These are phyloP conservation scores for Aureobasidium zeae DNA, from an alignment of 2,329 filamentous ascomycete genomes.

Conservation along the genomic window DNA sequence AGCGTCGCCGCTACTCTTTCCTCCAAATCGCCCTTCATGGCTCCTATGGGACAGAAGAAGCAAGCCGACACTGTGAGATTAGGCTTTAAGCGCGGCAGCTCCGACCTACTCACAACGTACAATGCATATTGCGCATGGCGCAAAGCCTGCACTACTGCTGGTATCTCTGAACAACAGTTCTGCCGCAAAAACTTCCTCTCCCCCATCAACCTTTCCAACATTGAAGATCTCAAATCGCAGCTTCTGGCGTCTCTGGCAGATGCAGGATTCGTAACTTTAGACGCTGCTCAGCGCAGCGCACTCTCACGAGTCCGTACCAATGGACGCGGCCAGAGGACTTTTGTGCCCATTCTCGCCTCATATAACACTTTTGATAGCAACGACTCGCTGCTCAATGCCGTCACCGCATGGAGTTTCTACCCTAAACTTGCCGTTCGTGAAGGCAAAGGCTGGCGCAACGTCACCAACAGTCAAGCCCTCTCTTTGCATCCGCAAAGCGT, in stretches of 20 bases:
- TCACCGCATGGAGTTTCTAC: conserved; percentile 92
- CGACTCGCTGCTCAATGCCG: conserved; percentile 66
- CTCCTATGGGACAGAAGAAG: conserved; percentile 71
- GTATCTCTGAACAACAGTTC: conserved; percentile 72
- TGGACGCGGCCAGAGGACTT: conserved; percentile 55
- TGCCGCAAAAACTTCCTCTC: conserved; percentile 92
- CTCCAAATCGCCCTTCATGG: conserved; percentile 87
- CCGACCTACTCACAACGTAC: conserved; percentile 84
- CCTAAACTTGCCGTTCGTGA: conserved; percentile 82
- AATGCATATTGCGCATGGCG: conserved; percentile 91
- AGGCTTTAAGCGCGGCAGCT: conserved; percentile 75
- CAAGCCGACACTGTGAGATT: conserved; percentile 73
- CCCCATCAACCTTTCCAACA: conserved; percentile 77
- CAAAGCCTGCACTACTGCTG: conserved; percentile 61
- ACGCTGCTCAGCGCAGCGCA: conserved; percentile 58
- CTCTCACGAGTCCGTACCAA: conserved; percentile 62
- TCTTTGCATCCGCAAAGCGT: conserved; percentile 81
- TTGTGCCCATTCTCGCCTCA: conserved; percentile 71
- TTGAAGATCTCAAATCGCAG: conserved; percentile 92
- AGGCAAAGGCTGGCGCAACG: conserved; percentile 78
- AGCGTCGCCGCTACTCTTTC: conserved; percentile 89
- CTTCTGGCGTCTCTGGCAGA: conserved; percentile 77
- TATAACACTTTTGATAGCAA: conserved; percentile 71
- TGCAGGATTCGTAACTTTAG: conserved; percentile 69
- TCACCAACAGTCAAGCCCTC: conserved; percentile 86